Evolutionary conservation across 495 filamentous ascomycete species (phyloP).

Genomic region (Ramalina peruviana): DNA sequence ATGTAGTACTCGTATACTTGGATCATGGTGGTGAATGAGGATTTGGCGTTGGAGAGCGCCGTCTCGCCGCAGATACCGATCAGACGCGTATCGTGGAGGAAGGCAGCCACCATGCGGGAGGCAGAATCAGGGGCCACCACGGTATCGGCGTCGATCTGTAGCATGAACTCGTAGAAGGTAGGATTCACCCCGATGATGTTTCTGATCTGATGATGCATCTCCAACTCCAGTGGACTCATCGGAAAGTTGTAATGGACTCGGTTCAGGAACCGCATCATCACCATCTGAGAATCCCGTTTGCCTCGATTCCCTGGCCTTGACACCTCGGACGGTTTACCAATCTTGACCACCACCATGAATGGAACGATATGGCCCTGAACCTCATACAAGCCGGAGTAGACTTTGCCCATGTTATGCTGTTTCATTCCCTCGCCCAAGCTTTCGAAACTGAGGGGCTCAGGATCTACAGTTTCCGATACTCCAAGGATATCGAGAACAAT

Average conservation of each 20-base stretch:
- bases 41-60: conserved; percentile 78
- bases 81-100: conserved; percentile 79
- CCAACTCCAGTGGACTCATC: conserved; percentile 93
- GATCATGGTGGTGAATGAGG: conserved; percentile 93
- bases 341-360: conserved; percentile 92
- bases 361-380: conserved; percentile 96
- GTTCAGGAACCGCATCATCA: conserved; percentile 97
- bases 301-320: conserved; percentile 94
- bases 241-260: conserved; percentile 90
- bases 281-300: conserved; percentile 98
- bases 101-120: conserved; percentile 82
- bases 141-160: conserved; percentile 96
- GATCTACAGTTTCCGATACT: conserved; percentile 83
- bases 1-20: conserved; percentile 99
- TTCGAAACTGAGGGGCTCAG: conserved; percentile 96
- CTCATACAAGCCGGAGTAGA: conserved; percentile 96
- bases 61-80: conserved; percentile 95
- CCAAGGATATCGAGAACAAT: conserved; percentile 97
- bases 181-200: conserved; percentile 99
- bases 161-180: conserved; percentile 92
- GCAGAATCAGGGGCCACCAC: conserved; percentile 83
- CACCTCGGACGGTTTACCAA: conserved; percentile 94
- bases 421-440: conserved; percentile 90
- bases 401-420: conserved; percentile 98
- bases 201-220: conserved; percentile 97